Conservation (phyloP, 352 stramenopile species). For the Phytophthora megakarya region DNA sequence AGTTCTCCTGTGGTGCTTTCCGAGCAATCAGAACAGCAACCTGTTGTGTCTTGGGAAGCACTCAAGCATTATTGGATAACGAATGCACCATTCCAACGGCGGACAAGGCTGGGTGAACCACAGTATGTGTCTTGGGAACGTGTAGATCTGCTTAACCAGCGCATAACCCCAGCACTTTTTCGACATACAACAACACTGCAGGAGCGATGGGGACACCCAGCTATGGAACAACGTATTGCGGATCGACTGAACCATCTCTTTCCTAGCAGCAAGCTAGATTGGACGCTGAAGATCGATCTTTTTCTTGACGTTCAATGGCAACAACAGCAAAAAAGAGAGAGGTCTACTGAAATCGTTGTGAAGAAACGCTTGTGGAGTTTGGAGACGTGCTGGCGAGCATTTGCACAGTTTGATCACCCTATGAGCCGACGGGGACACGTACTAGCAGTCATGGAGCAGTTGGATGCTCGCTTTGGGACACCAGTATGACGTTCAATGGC, state of each 20-base stretch:
- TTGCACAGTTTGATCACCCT: conserved; percentile 44
- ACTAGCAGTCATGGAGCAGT: conserved; percentile 24
- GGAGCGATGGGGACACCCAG: conserved; percentile 60
- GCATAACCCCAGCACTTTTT: conserved; percentile 30
- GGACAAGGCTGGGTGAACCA: conserved; percentile 34
- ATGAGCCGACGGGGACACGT: conserved; percentile 43
- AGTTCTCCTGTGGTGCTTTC: conserved; percentile 4
- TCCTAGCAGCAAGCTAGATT: conserved; percentile 61
- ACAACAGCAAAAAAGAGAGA: conserved; percentile 14
- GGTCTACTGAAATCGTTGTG: not conserved
- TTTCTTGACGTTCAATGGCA: conserved; percentile 57
- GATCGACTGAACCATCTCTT: conserved; percentile 53
- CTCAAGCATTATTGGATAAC: conserved; percentile 54
- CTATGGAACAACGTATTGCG: conserved; percentile 48
- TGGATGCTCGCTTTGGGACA: conserved; percentile 35
- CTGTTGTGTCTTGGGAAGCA: conserved; percentile 56
- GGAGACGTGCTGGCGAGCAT: conserved; percentile 27
- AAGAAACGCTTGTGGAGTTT: conserved; percentile 31
- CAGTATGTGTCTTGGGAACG: conserved; percentile 47
- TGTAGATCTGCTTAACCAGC: conserved; percentile 42
- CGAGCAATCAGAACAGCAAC: conserved; percentile 4
- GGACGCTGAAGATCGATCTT: conserved; percentile 51
- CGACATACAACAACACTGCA: conserved; percentile 42
- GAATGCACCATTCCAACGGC: conserved; percentile 60
- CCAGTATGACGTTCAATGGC: too few relatives aligned